phyloP scores from a whole-genome alignment of 805 yeast species.

The Ogataea paraovalis region DNA sequence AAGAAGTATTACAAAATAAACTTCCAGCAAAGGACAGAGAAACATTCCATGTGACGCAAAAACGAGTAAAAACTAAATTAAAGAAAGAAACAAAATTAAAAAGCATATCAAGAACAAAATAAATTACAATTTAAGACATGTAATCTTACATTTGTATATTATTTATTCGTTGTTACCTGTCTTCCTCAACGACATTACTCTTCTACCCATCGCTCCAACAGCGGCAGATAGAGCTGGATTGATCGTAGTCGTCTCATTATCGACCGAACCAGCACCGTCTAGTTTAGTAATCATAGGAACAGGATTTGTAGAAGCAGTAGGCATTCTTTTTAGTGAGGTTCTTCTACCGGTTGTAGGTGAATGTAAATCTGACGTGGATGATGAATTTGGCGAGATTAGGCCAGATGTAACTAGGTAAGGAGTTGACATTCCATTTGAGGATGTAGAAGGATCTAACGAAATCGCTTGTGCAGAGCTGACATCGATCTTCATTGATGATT shows the following conservation, averaged over 20 bases:
- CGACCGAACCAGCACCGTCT: constrained; percentile 10
- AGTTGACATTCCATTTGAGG: constrained; percentile 52
- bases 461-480: constrained; percentile 42
- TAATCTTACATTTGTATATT: no score
- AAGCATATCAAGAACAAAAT: neutral
- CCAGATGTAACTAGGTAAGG: constrained; percentile 69
- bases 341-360: constrained; percentile 13
- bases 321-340: constrained; percentile 17
- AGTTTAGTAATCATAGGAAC: constrained; percentile 31
- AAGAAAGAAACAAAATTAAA: neutral
- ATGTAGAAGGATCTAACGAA: constrained; percentile 11
- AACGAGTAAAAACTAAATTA: neutral
- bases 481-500: constrained; percentile 31
- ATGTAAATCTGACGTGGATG: constrained; percentile 13
- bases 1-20: no score
- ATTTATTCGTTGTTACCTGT: constrained; percentile 11
- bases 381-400: constrained; percentile 46
- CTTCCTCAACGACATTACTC: constrained; percentile 26
- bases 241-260: constrained; percentile 7
- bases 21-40: no score
- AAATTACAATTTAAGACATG: neutral
- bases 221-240: constrained; percentile 12
- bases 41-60: neutral
- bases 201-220: constrained; percentile 21
- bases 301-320: constrained; percentile 23